These are phyloP conservation scores for Kickxella alabastrina DNA, from an alignment of 192 early-diverging fungal genomes.

Conservation along the genomic window DNA sequence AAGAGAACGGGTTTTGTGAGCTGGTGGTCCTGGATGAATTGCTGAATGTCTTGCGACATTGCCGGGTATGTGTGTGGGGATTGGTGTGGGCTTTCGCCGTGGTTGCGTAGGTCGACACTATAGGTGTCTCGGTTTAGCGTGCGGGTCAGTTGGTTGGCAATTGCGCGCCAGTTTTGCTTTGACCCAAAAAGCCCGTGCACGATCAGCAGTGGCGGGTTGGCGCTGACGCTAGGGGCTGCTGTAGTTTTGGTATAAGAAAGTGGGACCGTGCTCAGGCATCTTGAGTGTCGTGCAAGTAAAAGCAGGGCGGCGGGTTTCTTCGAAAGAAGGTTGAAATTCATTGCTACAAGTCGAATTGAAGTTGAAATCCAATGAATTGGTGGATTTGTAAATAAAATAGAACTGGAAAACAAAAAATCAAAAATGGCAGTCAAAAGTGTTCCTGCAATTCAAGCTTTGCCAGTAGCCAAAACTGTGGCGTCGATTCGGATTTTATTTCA, in stretches of 20 bases:
- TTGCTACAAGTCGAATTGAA: too few species aligned
- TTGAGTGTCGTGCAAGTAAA: too few species aligned
- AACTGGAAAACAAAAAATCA: too few species aligned
- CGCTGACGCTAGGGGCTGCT: conserved; percentile 1
- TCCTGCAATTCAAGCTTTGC: too few species aligned
- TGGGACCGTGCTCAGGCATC: conserved; percentile 30
- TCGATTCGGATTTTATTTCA: too few species aligned
- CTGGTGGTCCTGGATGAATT: conserved; percentile 62
- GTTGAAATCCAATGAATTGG: too few species aligned
- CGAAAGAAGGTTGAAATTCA: too few species aligned
- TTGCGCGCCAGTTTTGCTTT: conserved; percentile 89
- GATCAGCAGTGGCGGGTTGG: conserved; percentile 60
- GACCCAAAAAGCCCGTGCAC: conserved; percentile 92
- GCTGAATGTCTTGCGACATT: conserved; percentile 75
- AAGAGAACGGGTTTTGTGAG: conserved; percentile 59
- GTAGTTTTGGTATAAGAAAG: conserved; percentile 17
- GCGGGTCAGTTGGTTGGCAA: conserved; percentile 68
- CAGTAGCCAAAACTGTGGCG: too few species aligned
- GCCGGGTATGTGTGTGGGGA: conserved; percentile 61
- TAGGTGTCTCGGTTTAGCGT: conserved; percentile 62
- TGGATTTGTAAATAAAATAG: too few species aligned
- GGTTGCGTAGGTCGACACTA: conserved; percentile 87
- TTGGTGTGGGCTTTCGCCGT: conserved; percentile 82
- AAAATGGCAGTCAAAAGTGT: too few species aligned
- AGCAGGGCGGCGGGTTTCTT: too few species aligned